Conservation (phyloP, 805 yeast genomes). For the Blastobotrys mokoenaii region DNA sequence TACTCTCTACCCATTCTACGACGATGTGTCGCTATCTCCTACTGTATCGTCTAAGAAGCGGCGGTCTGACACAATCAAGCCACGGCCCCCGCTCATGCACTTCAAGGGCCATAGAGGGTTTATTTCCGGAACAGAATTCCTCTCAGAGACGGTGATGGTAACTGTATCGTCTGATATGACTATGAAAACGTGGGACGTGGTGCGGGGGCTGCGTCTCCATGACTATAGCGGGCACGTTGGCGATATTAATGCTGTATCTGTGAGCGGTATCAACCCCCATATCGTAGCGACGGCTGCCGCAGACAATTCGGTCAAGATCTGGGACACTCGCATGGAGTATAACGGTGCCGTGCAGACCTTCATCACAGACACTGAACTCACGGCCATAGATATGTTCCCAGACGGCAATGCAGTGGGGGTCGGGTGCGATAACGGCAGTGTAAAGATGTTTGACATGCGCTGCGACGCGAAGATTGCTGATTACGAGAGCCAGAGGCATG, state of each 20-base stretch:
- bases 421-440: conserved; percentile 72
- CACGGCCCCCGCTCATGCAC: conserved; percentile 37
- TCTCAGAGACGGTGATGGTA: conserved; percentile 46
- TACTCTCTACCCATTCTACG: conserved; percentile 43
- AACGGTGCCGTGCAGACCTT: conserved; percentile 30
- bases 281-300: conserved; percentile 63
- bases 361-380: conserved; percentile 58
- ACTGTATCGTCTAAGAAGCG: not conserved
- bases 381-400: conserved; percentile 53
- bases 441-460: conserved; percentile 66
- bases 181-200: conserved; percentile 70
- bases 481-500: conserved; percentile 26
- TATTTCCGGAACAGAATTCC: conserved; percentile 63
- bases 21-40: not conserved
- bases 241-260: conserved; percentile 44
- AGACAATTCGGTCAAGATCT: conserved; percentile 61
- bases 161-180: conserved; percentile 83
- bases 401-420: conserved; percentile 61
- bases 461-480: conserved; percentile 59
- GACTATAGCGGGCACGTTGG: conserved; percentile 35
- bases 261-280: conserved; percentile 53
- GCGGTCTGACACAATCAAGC: not conserved
- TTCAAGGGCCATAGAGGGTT: conserved; percentile 81
- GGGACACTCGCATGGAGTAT: conserved; percentile 61
- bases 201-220: conserved; percentile 39